Base-by-base conservation (phyloP, 139 green algal genomes). In the Chlamydomonas incerta region DNA sequence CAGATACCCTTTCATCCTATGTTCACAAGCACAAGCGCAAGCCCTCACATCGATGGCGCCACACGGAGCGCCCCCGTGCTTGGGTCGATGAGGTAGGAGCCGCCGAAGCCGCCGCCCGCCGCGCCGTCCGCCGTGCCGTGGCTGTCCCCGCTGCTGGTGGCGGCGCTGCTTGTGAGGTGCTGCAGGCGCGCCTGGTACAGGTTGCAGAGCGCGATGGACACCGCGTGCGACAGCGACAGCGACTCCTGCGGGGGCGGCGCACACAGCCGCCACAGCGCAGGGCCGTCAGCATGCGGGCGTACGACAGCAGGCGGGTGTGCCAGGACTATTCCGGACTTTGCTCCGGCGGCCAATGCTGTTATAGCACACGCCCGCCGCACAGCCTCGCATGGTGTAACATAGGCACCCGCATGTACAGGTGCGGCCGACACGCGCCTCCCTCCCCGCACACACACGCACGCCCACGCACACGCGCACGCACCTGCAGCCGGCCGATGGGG, bases 171-270 rank as follows among this genome's bases (percentile, higher is more conserved):
- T 23, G 76, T 50, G 24, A 88, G 69, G 72, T 83, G 47, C 41
- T 82, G 72, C 77, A 91, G 80, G 26, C 92, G 80, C 23, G 63
- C 52, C 79, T 94, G 83, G 79, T 90, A 95, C 14, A 95, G 58
- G 6, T 57, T 37, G 13, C 86, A 87, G 52, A 95, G 77, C 52
- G 89, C 90, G n/a, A 95, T 88, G 65, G 79, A 93, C 29, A 94
- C 90, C 21, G 93, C 93, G 55, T 95, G 93, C 41, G 81, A 89
- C 3, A 95, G 57, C 26, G 82, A 91, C 47, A 95, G 74, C 3
- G 87, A 93, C 75, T 95, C 91, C 87, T 92, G 87, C 55, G 68
- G 11, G 68, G 26, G 33, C 18, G 18, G 21, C 28, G 28, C 28
- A 35, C 62, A 33, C 28, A 33, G 62, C 26, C 34, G 58, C 17